Evolutionary conservation across 2,329 filamentous ascomycete genomes (phyloP), one percentile per base, ranked within the genome.

Genomic region (Coniella lustricola): DNA sequence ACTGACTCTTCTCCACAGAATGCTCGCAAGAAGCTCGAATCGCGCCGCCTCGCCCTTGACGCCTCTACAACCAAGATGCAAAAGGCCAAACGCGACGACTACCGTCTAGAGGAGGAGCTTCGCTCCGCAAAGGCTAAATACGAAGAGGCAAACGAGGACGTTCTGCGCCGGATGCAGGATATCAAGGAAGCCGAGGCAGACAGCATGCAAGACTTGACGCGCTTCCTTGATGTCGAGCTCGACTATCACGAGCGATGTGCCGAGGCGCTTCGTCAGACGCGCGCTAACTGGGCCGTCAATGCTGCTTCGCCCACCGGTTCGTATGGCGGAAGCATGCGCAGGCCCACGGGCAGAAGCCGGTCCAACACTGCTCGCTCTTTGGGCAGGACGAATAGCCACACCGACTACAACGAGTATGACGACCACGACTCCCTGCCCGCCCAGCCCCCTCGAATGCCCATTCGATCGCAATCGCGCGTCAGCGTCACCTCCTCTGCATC

Each of bases 21-120:
- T 56, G 81, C 91, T 44, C 85, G 91, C 62, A 96, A 93, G 79
- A 96, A 95, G 79, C 84, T 97, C 56, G 93, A 97, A 64, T 87
- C 75, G 60, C 84, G 91, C 50, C 82, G 91, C 52, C 75, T 97
- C 50, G 90, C 90, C 54, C 96, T 95, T 65, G 91, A 97, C 64
- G 85, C 91, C 31, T 90, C 87, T 53, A 82, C 89, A 41, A 81
- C 82, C 55, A 96, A 95, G 73, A 83, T 95, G 80, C 84, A 94
- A 61, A 96, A 95, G 67, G 83, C 85, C 20, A 95, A 95, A 72
- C 89, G 85, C 60, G 91, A 97, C 61, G 91, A 97, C 64, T 95
- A 93, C 70, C 79, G 89, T 54, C 77, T 93, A 48, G 93, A 97
- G 66, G 91, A 97, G 63, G 91, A 97, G 67, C 78, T 95, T 46